Evolutionary conservation across 176 grass and related monocot species (phyloP).

Genomic region (Dendrocalamus sinicus): DNA sequence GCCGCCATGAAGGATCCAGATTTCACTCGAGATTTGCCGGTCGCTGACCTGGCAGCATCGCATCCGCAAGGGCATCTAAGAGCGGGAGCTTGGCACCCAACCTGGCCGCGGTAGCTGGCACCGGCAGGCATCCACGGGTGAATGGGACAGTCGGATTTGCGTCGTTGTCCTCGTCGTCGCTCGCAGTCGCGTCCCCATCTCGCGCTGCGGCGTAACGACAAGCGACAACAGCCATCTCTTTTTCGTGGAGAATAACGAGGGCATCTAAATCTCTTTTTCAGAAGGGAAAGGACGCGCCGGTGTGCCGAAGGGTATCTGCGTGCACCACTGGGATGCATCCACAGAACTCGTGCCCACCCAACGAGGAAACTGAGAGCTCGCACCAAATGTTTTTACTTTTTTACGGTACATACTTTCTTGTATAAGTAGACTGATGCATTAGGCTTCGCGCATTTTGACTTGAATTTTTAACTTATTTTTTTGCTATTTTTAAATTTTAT

Average conservation of each 20-base stretch:
- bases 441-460: fast-evolving
- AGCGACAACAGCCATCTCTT: background rate
- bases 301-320: conserved; percentile 15
- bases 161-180: background rate
- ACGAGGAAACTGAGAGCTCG: background rate
- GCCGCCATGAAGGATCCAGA: conserved; percentile 30
- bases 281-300: background rate
- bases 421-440: no score
- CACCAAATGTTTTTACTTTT: background rate
- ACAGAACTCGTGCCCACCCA: background rate
- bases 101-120: conserved; percentile 8
- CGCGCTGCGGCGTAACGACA: conserved; percentile 5
- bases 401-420: no score
- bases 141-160: conserved; percentile 1
- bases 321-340: background rate
- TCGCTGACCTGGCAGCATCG: conserved; percentile 38
- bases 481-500: no score
- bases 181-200: background rate
- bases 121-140: background rate
- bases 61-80: conserved; percentile 37
- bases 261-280: background rate
- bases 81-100: background rate
- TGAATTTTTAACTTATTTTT: no score
- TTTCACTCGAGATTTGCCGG: conserved; percentile 19
- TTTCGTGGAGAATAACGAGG: background rate